Evolutionary conservation across 2,329 filamentous ascomycete genomes (phyloP).

Genomic region (Calonectria hawksworthii): DNA sequence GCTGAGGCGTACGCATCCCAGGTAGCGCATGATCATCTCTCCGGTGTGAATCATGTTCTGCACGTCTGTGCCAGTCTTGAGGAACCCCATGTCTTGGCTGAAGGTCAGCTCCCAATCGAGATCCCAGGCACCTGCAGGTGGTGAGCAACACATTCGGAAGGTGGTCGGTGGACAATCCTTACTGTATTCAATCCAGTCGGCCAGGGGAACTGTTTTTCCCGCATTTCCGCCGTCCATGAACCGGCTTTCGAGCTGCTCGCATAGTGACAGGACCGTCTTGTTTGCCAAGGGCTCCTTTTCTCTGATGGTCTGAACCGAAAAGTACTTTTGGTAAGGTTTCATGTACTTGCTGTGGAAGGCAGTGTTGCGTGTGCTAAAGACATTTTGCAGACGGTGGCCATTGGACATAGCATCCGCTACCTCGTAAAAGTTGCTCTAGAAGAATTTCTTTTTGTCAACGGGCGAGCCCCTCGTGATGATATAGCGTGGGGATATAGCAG

Average conservation of each 20-base stretch:
- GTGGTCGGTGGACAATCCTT: not conserved
- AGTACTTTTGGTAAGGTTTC: slow-evolving; percentile 18
- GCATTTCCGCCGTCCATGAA: slow-evolving; percentile 6
- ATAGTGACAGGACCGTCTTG: not conserved
- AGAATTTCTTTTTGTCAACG: slow-evolving; percentile 11
- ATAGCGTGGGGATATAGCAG: not conserved
- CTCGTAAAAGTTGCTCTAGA: slow-evolving; percentile 12
- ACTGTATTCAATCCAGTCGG: slow-evolving; percentile 15
- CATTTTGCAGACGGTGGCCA: slow-evolving; percentile 13
- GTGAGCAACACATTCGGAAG: not conserved
- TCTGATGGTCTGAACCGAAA: not conserved
- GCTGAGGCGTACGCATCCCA: slow-evolving; percentile 1
- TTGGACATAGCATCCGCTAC: slow-evolving; percentile 14
- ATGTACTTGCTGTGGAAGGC: slow-evolving; percentile 16
- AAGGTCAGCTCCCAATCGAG: slow-evolving; percentile 15
- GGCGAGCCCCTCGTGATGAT: not conserved
- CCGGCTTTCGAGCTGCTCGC: slow-evolving; percentile 8
- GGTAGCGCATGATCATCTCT: slow-evolving; percentile 18
- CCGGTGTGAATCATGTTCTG: slow-evolving; percentile 13
- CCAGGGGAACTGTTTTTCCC: slow-evolving; percentile 7
- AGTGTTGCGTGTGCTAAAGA: slow-evolving; percentile 14
- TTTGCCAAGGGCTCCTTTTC: slow-evolving; percentile 12
- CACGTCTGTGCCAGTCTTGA: slow-evolving; percentile 12
- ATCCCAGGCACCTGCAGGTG: slow-evolving; percentile 1
- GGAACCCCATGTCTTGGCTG: slow-evolving; percentile 16